Evolutionary conservation across 306 rosid genomes (phyloP), one percentile per base, ranked within the genome.

Genomic region (Rosa chinensis): DNA sequence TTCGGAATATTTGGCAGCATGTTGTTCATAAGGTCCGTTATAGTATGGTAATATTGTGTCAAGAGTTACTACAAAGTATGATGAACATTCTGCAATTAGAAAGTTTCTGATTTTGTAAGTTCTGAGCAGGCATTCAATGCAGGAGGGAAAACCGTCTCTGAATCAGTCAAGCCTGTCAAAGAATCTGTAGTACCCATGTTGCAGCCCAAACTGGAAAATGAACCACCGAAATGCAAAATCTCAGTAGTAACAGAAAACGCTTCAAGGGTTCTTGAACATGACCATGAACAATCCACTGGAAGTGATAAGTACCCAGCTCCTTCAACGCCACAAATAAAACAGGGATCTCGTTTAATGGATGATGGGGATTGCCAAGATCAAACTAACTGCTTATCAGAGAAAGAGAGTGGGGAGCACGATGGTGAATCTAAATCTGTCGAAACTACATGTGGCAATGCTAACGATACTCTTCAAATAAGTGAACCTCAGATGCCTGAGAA

Each of bases 1-100:
- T 96, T 44, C 88, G 86, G 91, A 91, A 96, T 78, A 89, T 96
- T 76, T 96, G 99, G 99, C 99, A 96, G 92, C 99, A 96, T 86
- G 99, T 93, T 58, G 96, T 93, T 88, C 99, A 93, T 83, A 96
- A 93, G 99, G 99, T 96, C 58, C 53, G 93, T 82, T 37, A 17
- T 72, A 77, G 70, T 66, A 66, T 78, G 61, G 52, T 37, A 32
- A 58, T 74, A 58, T 56, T 77, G 64, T 78, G 43, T 64, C 77
- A 11, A 35, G 32, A 59, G 80, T 58, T 74, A 9, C 67, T 49
- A 37, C 47, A 67, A 56, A 73, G 6, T 72, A 13, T 45, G 43
- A 50, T 50, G 72, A 64, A 72, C 70, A 32, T 81, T 25, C 59
- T 32, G 42, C 66, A 64, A 61, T 79, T 14, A 40, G 59, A 82